Conservation (phyloP, 306 rosid genomes). For the Canavalia ensiformis region DNA sequence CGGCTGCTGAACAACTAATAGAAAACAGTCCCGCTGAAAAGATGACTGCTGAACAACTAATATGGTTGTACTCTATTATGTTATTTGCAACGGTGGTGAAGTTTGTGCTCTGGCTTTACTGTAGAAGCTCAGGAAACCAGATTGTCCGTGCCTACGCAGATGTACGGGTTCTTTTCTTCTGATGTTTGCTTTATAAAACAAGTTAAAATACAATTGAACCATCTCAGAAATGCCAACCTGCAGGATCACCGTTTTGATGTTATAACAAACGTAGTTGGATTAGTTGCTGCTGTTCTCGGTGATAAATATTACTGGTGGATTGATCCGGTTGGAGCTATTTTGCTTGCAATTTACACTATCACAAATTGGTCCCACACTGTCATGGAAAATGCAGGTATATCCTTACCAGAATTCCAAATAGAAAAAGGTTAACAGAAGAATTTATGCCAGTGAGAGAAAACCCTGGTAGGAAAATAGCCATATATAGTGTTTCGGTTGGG, state of each 20-base stretch:
- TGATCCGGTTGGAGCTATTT: conserved; percentile 90
- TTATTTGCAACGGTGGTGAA: conserved; percentile 78
- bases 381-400: conserved; percentile 87
- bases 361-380: conserved; percentile 94
- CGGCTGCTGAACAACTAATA: conserved; percentile 73
- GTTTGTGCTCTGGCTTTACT: conserved; percentile 87
- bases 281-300: conserved; percentile 90
- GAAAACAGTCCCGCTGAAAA: conserved; percentile 58
- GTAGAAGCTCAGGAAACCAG: conserved; percentile 79
- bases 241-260: conserved; percentile 99
- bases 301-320: conserved; percentile 90
- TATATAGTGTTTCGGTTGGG: neutral
- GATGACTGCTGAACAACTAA: conserved; percentile 66
- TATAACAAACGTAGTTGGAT: conserved; percentile 86
- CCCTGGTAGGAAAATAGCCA: neutral
- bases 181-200: conserved; percentile 34
- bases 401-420: conserved; percentile 30
- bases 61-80: conserved; percentile 84
- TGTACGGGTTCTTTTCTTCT: conserved; percentile 53
- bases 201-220: conserved; percentile 29
- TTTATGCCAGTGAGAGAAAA: conserved; percentile 16
- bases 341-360: conserved; percentile 89
- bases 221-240: conserved; percentile 42
- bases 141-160: conserved; percentile 93
- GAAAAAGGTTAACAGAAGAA: conserved; percentile 2